These are phyloP conservation scores for Carpinus viminea DNA, from an alignment of 306 rosid species.

Conservation along the genomic window DNA sequence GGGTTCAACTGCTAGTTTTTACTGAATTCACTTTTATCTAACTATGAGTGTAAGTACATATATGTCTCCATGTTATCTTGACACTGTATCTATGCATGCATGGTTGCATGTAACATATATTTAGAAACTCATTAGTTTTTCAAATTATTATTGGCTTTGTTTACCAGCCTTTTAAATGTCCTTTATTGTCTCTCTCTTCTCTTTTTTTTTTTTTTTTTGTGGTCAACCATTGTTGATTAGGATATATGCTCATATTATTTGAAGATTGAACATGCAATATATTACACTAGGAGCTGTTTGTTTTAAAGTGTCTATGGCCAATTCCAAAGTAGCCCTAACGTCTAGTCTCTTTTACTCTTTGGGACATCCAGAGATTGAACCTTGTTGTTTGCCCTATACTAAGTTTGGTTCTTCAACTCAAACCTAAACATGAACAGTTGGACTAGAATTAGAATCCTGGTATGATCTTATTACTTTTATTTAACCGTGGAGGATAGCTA, in stretches of 20 bases:
- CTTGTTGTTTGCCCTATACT: not conserved
- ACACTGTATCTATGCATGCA: not conserved
- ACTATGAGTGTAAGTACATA: not conserved
- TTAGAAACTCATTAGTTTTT: not conserved
- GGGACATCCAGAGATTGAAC: not conserved
- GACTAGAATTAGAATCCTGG: not conserved
- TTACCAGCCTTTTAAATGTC: not conserved
- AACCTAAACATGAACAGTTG: not conserved
- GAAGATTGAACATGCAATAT: not conserved
- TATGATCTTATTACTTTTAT: not conserved
- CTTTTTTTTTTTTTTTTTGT: not conserved
- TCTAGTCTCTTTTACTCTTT: not conserved
- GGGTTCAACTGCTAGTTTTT: not conserved
- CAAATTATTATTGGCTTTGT: not conserved
- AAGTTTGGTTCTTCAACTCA: not conserved
- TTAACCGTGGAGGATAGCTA: not conserved
- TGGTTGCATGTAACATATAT: not conserved
- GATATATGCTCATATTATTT: not conserved
- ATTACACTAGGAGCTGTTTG: not conserved
- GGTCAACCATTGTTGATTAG: not conserved
- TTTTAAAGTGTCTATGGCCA: not conserved
- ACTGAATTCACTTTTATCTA: not conserved
- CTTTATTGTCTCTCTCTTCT: not conserved
- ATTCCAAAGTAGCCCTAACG: not conserved
- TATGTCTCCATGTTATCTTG: not conserved